A percentile compares a stretch with the other conserved stretches of the same genome.
phyloP scores from a whole-genome alignment of 1,139 yeast genomes.

The Candida anutae region DNA sequence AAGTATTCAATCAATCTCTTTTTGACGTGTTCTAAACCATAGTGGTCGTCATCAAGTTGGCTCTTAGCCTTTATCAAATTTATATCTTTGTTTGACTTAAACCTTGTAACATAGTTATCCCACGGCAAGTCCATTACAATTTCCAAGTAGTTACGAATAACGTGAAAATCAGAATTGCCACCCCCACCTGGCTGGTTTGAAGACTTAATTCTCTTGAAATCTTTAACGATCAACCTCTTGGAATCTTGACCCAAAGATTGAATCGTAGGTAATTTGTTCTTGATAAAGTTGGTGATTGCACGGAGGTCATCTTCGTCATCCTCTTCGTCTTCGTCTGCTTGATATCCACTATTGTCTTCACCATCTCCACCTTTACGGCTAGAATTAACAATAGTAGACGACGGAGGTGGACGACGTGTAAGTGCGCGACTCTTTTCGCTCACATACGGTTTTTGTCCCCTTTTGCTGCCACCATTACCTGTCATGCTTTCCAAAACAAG shows the following conservation, averaged over 20 bases:
- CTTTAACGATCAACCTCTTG: conserved; percentile 51
- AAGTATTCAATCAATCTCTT: conserved; percentile 74
- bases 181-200: conserved; percentile 43
- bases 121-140: conserved; percentile 65
- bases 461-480: conserved; percentile 8
- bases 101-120: conserved; percentile 35
- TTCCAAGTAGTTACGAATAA: conserved; percentile 62
- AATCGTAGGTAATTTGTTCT: conserved; percentile 38
- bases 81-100: conserved; percentile 34
- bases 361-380: conserved; percentile 24
- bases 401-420: conserved; percentile 9
- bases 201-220: conserved; percentile 52
- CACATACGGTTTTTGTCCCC: conserved; percentile 1
- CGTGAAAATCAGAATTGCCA: conserved; percentile 64
- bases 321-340: conserved; percentile 23
- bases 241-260: conserved; percentile 40
- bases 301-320: conserved; percentile 40
- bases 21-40: conserved; percentile 77
- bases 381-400: conserved; percentile 1
- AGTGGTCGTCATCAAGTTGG: conserved; percentile 73
- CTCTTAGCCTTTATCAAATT: conserved; percentile 49
- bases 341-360: conserved; percentile 9
- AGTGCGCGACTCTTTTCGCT: conserved; percentile 6
- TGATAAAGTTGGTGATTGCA: conserved; percentile 37
- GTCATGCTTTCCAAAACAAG: conserved; percentile 48